A percentile compares a stretch with the other conserved stretches of the same genome.
Evolutionary conservation across 106 monocot species (phyloP).

Genomic region (Xerophyta viscosa): DNA sequence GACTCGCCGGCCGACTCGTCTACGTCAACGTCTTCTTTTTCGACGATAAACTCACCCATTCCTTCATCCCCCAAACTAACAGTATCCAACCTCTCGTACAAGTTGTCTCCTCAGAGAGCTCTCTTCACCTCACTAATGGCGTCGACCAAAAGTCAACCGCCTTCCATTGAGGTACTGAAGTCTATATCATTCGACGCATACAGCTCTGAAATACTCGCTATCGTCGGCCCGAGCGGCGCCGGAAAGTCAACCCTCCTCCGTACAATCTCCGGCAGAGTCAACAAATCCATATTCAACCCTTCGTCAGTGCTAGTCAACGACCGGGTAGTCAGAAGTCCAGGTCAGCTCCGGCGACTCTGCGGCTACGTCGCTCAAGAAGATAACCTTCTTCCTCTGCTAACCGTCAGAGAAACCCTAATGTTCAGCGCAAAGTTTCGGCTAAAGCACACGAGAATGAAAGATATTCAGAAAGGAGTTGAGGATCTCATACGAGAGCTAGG

Average conservation of each 20-base stretch:
- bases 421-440: constrained; percentile 75
- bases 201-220: constrained; percentile 68
- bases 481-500: constrained; percentile 63
- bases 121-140: too few species aligned
- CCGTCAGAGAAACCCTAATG: constrained; percentile 80
- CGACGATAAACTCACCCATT: too few species aligned
- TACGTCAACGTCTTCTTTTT: too few species aligned
- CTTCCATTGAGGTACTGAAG: constrained; percentile 37
- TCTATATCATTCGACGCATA: constrained; percentile 66
- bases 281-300: constrained; percentile 13
- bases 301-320: constrained; percentile 35
- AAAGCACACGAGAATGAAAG: constrained; percentile 9
- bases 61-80: too few species aligned
- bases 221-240: constrained; percentile 91
- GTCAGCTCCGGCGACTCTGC: constrained; percentile 43
- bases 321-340: constrained; percentile 17
- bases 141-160: too few species aligned
- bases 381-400: constrained; percentile 92
- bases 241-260: constrained; percentile 96
- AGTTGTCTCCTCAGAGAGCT: too few species aligned
- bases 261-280: constrained; percentile 52
- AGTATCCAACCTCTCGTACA: too few species aligned
- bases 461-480: constrained; percentile 45
- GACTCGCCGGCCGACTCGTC: too few species aligned
- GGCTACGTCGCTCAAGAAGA: constrained; percentile 92